These are phyloP conservation scores for Pestalotiopsis sp. DNA, from an alignment of 2,329 filamentous ascomycete genomes.

Conservation along the genomic window DNA sequence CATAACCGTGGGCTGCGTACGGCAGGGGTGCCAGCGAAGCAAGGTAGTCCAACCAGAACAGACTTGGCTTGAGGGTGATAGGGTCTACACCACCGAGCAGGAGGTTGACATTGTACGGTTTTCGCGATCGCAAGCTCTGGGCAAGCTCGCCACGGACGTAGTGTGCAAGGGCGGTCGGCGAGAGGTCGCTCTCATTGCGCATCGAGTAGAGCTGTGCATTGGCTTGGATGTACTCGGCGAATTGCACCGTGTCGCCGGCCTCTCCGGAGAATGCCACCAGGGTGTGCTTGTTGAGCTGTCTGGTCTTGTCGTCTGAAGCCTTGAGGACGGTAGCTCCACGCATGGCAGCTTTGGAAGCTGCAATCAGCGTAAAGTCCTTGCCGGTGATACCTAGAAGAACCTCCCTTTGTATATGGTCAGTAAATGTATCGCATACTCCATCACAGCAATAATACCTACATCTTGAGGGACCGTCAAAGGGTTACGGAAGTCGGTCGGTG, in stretches of 20 bases:
- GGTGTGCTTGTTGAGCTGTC: conserved; percentile 87
- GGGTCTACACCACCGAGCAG: conserved; percentile 91
- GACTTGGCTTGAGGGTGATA: conserved; percentile 83
- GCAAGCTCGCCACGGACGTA: conserved; percentile 95
- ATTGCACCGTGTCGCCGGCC: conserved; percentile 97
- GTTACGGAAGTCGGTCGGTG: background rate
- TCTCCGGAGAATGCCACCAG: conserved; percentile 95
- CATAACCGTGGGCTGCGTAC: conserved; percentile 97
- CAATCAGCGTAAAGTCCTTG: conserved; percentile 98
- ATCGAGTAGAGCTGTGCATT: conserved; percentile 98
- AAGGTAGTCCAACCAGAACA: conserved; percentile 98
- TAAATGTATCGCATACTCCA: conserved; percentile 12
- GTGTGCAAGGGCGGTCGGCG: conserved; percentile 83
- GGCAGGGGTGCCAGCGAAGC: conserved; percentile 84
- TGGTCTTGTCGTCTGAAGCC: conserved; percentile 93
- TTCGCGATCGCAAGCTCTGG: conserved; percentile 83
- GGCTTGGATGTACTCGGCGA: conserved; percentile 98
- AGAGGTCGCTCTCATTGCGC: conserved; percentile 93
- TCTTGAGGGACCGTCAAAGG: conserved; percentile 11
- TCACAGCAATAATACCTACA: conserved; percentile 11
- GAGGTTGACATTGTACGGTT: conserved; percentile 96
- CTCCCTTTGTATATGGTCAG: conserved; percentile 65
- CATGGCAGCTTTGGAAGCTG: conserved; percentile 97
- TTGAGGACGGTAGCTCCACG: conserved; percentile 96
- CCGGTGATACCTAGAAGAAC: conserved; percentile 96